phyloP scores from a whole-genome alignment of 306 rosid species.

The Pyrus pyrifolia region DNA sequence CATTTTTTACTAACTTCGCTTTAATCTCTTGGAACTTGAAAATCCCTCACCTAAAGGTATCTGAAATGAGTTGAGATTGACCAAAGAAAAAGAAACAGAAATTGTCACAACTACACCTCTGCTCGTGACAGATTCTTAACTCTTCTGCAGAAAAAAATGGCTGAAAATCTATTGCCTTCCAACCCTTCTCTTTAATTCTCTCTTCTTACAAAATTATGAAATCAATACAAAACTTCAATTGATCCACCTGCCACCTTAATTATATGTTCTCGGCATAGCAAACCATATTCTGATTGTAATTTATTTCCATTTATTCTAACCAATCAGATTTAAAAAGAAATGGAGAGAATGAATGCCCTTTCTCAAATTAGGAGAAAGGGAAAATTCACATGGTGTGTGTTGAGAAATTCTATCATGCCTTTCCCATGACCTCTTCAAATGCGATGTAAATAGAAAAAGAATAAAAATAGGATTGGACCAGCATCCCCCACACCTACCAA shows the following conservation, averaged over 20 bases:
- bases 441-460: background rate
- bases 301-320: slow-evolving; percentile 9
- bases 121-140: background rate
- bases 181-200: background rate
- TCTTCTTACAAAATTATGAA: too few species aligned
- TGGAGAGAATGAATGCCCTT: background rate
- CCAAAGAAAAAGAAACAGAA: background rate
- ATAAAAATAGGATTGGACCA: background rate
- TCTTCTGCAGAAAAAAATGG: background rate
- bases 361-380: background rate
- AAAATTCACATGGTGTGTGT: slow-evolving; percentile 1
- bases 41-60: too few species aligned
- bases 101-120: background rate
- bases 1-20: too few species aligned
- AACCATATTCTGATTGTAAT: slow-evolving; percentile 7
- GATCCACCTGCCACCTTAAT: slow-evolving; percentile 7
- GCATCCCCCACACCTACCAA: slow-evolving; percentile 14
- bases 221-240: background rate
- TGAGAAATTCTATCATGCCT: slow-evolving; percentile 1
- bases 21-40: too few species aligned
- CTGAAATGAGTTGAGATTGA: background rate
- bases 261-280: background rate
- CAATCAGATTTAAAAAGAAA: background rate
- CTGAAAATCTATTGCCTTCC: background rate
- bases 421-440: slow-evolving; percentile 6